Percentiles rank a stretch among this genome's conserved stretches.
These are phyloP conservation scores for Neurospora sp. DNA, from an alignment of 495 filamentous ascomycete species.

Conservation along the genomic window DNA sequence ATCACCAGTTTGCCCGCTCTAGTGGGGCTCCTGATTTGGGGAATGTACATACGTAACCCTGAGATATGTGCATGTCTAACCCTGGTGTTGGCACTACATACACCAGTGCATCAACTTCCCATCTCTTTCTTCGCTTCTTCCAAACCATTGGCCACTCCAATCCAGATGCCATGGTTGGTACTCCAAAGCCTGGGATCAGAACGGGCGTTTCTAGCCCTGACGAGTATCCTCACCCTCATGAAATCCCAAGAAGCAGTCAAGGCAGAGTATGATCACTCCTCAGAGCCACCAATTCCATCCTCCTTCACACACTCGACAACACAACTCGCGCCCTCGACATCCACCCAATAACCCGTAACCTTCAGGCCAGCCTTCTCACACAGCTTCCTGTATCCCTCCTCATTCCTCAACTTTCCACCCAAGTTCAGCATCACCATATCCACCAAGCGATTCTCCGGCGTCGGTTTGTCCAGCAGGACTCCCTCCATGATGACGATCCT, in stretches of 20 bases:
- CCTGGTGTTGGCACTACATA: neutral
- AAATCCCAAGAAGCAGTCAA: neutral
- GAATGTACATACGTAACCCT: neutral
- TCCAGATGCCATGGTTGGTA: neutral
- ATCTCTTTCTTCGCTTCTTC: neutral
- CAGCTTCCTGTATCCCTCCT: slow-evolving; percentile 11
- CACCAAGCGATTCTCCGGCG: slow-evolving; percentile 15
- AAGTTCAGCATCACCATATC: slow-evolving; percentile 24
- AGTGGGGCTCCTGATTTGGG: neutral
- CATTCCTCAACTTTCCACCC: slow-evolving; percentile 21
- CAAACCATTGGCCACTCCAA: neutral
- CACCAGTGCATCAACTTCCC: neutral
- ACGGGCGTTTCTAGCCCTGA: neutral
- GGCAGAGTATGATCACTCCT: neutral
- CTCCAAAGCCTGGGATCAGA: neutral
- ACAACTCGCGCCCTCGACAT: slow-evolving; percentile 6
- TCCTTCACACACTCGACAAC: slow-evolving; percentile 18
- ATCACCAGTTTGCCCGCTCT: neutral
- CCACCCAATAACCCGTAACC: slow-evolving; percentile 11
- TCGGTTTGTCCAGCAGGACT: slow-evolving; percentile 9
- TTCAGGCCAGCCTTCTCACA: slow-evolving; percentile 11
- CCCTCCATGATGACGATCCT: slow-evolving; percentile 21
- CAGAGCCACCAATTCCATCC: neutral
- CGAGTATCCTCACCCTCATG: neutral
- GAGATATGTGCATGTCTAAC: neutral